phyloP scores from a whole-genome alignment of 768 basidiomycete species.

The Strobilomyces dryophilus region DNA sequence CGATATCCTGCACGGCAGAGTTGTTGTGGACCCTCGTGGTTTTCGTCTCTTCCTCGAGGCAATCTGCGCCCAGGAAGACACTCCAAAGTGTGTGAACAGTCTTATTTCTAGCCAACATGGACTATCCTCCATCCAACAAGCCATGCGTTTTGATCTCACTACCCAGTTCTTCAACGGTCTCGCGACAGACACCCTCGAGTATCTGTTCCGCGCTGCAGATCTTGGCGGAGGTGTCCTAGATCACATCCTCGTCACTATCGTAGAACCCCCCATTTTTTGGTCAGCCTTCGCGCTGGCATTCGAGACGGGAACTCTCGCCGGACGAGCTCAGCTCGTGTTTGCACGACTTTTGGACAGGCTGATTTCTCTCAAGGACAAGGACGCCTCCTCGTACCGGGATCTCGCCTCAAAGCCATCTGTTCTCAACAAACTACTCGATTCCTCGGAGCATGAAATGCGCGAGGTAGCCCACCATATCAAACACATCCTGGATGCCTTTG shows the following conservation, averaged over 20 bases:
- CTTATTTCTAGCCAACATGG: conserved; percentile 37
- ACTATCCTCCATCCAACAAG: conserved; percentile 35
- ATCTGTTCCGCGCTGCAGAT: conserved; percentile 35
- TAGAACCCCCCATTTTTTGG: conserved; percentile 56
- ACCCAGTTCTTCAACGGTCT: conserved; percentile 41
- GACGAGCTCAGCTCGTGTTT: conserved; percentile 38
- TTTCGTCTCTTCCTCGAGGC: conserved; percentile 44
- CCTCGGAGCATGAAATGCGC: conserved; percentile 23
- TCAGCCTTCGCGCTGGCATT: conserved; percentile 33
- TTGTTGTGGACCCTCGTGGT: conserved; percentile 18
- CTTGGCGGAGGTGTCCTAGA: conserved; percentile 44
- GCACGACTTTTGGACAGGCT: conserved; percentile 50
- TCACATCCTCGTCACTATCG: conserved; percentile 40
- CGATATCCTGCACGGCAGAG: conserved; percentile 30
- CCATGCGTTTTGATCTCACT: conserved; percentile 41
- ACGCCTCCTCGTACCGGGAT: conserved; percentile 35
- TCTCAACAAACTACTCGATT: conserved; percentile 24
- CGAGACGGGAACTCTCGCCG: conserved; percentile 26
- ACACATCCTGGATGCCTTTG: conserved; percentile 32
- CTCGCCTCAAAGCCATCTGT: conserved; percentile 34
- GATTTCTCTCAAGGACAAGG: conserved; percentile 33
- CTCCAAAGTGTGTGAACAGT: conserved; percentile 34
- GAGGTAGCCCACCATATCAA: conserved; percentile 41
- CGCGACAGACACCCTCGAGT: conserved; percentile 35
- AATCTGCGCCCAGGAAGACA: conserved; percentile 38